Evolutionary conservation across 208 protist genomes (phyloP), one percentile per base, ranked within the genome.

Genomic region (Herpetomonas samuelpessoai): DNA sequence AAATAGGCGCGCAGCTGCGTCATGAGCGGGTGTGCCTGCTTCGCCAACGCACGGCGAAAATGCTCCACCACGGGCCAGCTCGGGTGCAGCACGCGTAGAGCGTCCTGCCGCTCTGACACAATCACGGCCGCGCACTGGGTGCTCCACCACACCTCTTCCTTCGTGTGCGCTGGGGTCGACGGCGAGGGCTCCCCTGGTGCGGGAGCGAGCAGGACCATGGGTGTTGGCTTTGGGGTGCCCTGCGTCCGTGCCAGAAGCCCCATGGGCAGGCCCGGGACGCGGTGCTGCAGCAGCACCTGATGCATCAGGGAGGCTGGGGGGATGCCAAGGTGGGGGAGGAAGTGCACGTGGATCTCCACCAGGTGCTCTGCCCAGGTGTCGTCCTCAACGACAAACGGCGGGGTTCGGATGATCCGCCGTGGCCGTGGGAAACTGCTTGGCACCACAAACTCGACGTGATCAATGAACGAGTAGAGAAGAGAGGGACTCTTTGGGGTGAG

Each of bases 331-430:
- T 59, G 59, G 3, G 77, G 71, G 14, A 57, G 57, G 62, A 92
- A 95, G 65, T 87, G 61, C 9, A 95, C 48, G 38, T 82, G 72
- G 48, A 88, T 65, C 57, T 95, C 88, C 18, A 95, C 69, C 27
- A 80, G 26, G 65, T 95, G 88, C 55, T 89, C 81, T 22, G 88
- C 88, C 88, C 88, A 95, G 26, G 78, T 86, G 38, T 87, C 71
- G 51, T 95, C 88, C 18, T 90, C 81, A 56, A 95, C 80, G 44
- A 89, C 70, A 49, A 88, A 95, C 2, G 88, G 88, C 7, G 88
- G 81, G 7, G 44, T 44, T 2, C 60, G 59, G 14, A 92, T 22
- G 10, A 87, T 74, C 6, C 83, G 79, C 10, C 71, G 68, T 3
- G 82, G 83, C n/a, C 79, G 56, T 7, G 79, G 79, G 48, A 95